A percentile compares a stretch with the other conserved stretches of the same genome.
These are phyloP conservation scores for Rhizopogon salebrosus DNA, from an alignment of 768 basidiomycete species.

Conservation along the genomic window DNA sequence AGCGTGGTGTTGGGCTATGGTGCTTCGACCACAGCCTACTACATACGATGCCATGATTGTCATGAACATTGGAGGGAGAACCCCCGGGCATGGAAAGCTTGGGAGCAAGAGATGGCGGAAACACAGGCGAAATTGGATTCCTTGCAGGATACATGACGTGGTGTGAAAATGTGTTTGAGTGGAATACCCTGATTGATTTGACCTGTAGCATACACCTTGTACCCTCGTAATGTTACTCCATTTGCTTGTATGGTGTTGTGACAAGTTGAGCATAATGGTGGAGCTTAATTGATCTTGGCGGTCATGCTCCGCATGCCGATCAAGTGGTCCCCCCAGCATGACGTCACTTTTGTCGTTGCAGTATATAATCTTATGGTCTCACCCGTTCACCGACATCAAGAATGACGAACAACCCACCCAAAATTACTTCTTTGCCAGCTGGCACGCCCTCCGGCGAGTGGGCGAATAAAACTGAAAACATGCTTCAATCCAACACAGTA, in stretches of 20 bases:
- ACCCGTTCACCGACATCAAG: not conserved
- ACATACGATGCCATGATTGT: conserved; percentile 49
- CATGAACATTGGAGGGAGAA: conserved; percentile 30
- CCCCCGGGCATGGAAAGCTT: conserved; percentile 33
- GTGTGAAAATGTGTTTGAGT: not conserved
- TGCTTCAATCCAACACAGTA: conserved; percentile 9
- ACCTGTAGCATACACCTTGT: not conserved
- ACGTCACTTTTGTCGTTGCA: not conserved
- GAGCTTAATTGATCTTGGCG: not conserved
- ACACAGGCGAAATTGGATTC: conserved; percentile 30
- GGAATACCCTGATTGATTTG: not conserved
- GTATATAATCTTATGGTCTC: not conserved
- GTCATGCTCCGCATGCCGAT: not conserved
- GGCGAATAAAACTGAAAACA: conserved; percentile 10
- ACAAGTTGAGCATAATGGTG: not conserved
- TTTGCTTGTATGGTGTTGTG: not conserved
- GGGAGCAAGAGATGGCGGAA: conserved; percentile 38
- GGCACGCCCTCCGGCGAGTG: conserved; percentile 14
- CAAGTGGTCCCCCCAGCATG: not conserved
- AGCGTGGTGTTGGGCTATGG: conserved; percentile 40
- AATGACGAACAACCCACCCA: conserved; percentile 7
- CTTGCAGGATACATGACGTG: not conserved
- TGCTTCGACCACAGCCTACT: conserved; percentile 34
- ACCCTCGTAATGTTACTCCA: not conserved
- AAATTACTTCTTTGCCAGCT: conserved; percentile 12